Conservation (phyloP, 148 eudicot species). For the Nyssa sinensis region DNA sequence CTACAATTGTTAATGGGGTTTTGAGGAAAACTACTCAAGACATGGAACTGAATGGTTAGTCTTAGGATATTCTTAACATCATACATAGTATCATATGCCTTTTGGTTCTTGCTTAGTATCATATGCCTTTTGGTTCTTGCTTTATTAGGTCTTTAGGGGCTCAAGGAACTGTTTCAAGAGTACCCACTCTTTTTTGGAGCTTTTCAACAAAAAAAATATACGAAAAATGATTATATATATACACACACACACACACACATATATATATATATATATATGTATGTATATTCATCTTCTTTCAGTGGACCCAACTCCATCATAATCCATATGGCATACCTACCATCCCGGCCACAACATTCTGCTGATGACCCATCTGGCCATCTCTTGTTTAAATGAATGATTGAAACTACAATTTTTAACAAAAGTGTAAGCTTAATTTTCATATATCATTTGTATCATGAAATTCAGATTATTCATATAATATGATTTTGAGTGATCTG, state of each 20-base stretch:
- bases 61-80: neutral
- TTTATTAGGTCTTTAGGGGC: conserved; percentile 23
- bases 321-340: conserved; percentile 80
- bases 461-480: conserved; percentile 9
- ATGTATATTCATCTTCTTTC: conserved; percentile 23
- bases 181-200: neutral
- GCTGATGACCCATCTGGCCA: conserved; percentile 47
- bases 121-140: neutral
- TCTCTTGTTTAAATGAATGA: conserved; percentile 22
- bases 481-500: neutral
- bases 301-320: conserved; percentile 54
- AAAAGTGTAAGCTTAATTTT: no score
- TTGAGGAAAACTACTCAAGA: conserved; percentile 90
- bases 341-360: conserved; percentile 60
- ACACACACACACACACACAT: no score
- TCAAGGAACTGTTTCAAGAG: conserved; percentile 25
- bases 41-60: conserved; percentile 94
- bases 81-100: neutral
- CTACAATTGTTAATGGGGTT: conserved; percentile 96
- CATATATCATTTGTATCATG: conserved; percentile 9
- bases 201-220: neutral
- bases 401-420: conserved; percentile 30
- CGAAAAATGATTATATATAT: no score
- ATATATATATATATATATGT: no score
- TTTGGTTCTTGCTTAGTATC: neutral